These are phyloP conservation scores for Podospora didyma DNA, from an alignment of 495 filamentous ascomycete species.

Conservation along the genomic window DNA sequence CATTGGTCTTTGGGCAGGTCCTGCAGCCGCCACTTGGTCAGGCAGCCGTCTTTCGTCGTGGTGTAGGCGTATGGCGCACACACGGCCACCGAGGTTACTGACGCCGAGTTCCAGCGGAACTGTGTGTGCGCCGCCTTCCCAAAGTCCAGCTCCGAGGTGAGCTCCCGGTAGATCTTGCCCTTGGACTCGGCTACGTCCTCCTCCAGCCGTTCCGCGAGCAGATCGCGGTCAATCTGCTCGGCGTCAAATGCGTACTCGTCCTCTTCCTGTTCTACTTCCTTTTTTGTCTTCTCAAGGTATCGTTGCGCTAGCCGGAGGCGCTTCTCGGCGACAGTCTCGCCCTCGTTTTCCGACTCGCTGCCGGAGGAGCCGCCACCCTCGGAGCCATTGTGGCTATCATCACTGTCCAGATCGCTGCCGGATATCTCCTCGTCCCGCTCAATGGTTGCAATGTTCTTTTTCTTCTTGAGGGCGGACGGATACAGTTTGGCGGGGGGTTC, in stretches of 20 bases:
- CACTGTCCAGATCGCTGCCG: slow-evolving; percentile 69
- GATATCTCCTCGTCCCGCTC: slow-evolving; percentile 76
- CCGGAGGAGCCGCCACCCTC: slow-evolving; percentile 41
- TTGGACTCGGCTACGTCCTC: slow-evolving; percentile 94
- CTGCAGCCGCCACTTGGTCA: slow-evolving; percentile 85
- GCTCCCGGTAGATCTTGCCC: slow-evolving; percentile 76
- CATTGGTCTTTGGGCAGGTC: slow-evolving; percentile 51
- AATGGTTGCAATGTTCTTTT: slow-evolving; percentile 45
- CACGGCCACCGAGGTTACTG: slow-evolving; percentile 75
- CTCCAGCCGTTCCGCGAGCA: slow-evolving; percentile 83
- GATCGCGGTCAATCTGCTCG: slow-evolving; percentile 83
- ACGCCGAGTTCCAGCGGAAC: slow-evolving; percentile 70
- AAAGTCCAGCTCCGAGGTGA: slow-evolving; percentile 68
- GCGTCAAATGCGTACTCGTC: slow-evolving; percentile 76
- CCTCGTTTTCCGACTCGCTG: slow-evolving; percentile 51
- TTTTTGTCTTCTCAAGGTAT: slow-evolving; percentile 83
- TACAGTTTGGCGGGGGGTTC: slow-evolving; percentile 45
- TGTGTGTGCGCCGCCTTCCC: slow-evolving; percentile 57
- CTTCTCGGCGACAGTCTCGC: slow-evolving; percentile 83
- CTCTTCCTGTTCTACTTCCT: slow-evolving; percentile 54
- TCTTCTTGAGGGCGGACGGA: slow-evolving; percentile 9
- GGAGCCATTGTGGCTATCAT: slow-evolving; percentile 25
- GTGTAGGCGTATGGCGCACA: slow-evolving; percentile 80
- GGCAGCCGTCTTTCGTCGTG: slow-evolving; percentile 74
- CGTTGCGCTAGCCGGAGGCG: slow-evolving; percentile 85